These are phyloP conservation scores for Fomitiporia mediterranea DNA, from an alignment of 1,284 basidiomycete species.

Conservation along the genomic window DNA sequence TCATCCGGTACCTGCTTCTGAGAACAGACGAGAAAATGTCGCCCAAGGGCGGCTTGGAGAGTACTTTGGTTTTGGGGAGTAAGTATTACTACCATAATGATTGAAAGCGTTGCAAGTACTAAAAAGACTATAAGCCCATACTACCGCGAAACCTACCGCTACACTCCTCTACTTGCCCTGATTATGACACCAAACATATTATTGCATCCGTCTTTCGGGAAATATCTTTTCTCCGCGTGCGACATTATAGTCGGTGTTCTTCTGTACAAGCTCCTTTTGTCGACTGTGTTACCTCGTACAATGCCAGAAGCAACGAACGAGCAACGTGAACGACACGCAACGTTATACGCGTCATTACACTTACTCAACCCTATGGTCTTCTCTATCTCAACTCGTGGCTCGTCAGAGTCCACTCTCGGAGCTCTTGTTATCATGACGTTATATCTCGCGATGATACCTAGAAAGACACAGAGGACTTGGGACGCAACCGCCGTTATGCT, in stretches of 20 bases:
- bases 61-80: constrained; percentile 62
- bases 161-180: constrained; percentile 89
- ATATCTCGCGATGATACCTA: constrained; percentile 47
- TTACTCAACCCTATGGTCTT: constrained; percentile 93
- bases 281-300: constrained; percentile 35
- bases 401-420: constrained; percentile 86
- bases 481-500: constrained; percentile 62
- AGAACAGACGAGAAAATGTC: constrained; percentile 34
- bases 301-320: constrained; percentile 2
- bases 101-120: constrained; percentile 10
- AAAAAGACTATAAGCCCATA: constrained; percentile 66
- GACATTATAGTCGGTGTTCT: constrained; percentile 81
- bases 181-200: constrained; percentile 78
- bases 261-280: constrained; percentile 66
- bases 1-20: constrained; percentile 24
- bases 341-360: constrained; percentile 58
- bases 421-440: constrained; percentile 76
- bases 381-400: constrained; percentile 94
- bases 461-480: constrained; percentile 36
- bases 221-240: constrained; percentile 83
- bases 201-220: constrained; percentile 82
- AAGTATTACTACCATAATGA: constrained; percentile 28
- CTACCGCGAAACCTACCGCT: constrained; percentile 90
- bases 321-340: constrained; percentile 33
- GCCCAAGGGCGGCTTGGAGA: constrained; percentile 61